phyloP scores from a whole-genome alignment of 352 stramenopile species.

The Phytophthora kernoviae region DNA sequence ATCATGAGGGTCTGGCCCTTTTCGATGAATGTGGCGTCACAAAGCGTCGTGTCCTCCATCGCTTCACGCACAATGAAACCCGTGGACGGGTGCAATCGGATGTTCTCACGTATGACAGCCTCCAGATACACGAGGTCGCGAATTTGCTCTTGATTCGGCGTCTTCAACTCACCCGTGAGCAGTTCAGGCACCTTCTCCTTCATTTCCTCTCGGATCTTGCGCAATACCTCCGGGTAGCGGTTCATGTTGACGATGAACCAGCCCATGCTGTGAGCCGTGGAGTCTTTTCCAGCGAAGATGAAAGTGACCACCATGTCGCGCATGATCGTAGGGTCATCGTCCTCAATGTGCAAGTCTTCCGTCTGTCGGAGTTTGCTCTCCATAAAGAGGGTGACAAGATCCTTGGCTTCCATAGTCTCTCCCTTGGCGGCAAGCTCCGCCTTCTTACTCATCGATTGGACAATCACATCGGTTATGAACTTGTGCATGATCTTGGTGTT shows the following conservation, averaged over 20 bases:
- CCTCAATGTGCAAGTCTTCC: slow-evolving; percentile 26
- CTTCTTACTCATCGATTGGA: slow-evolving; percentile 48
- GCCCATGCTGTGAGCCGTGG: slow-evolving; percentile 61
- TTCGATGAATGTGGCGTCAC: slow-evolving; percentile 33
- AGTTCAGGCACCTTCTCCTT: slow-evolving; percentile 43
- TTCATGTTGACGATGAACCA: slow-evolving; percentile 82
- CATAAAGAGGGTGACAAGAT: slow-evolving; percentile 52
- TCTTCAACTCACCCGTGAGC: slow-evolving; percentile 23
- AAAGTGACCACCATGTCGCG: slow-evolving; percentile 80
- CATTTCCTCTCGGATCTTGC: slow-evolving; percentile 65
- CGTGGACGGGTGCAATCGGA: slow-evolving; percentile 70
- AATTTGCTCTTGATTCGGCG: slow-evolving; percentile 47
- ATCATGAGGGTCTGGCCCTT: slow-evolving; percentile 35
- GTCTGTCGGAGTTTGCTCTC: slow-evolving; percentile 38
- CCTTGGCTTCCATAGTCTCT: slow-evolving; percentile 41
- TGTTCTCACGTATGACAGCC: slow-evolving; percentile 62
- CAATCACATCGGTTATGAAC: slow-evolving; percentile 56
- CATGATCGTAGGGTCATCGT: slow-evolving; percentile 50
- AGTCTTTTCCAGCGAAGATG: slow-evolving; percentile 77
- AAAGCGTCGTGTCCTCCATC: slow-evolving; percentile 35
- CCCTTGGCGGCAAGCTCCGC: slow-evolving; percentile 52
- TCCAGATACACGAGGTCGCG: slow-evolving; percentile 63
- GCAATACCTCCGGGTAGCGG: slow-evolving; percentile 47
- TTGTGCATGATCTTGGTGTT: slow-evolving; percentile 46
- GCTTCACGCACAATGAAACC: slow-evolving; percentile 56